phyloP scores from a whole-genome alignment of 345 rosid species.

The Gossypium arboreum region DNA sequence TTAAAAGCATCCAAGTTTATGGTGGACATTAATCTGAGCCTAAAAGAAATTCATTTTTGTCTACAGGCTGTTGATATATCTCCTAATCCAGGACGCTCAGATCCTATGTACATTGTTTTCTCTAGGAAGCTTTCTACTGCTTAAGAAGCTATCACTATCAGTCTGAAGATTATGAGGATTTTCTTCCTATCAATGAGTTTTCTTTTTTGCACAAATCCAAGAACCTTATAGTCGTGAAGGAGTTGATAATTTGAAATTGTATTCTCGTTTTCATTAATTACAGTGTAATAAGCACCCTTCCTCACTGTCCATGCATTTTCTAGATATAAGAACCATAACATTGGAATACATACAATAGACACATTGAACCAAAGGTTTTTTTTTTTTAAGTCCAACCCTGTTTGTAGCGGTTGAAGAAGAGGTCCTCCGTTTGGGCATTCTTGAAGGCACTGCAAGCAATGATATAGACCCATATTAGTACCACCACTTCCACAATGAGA shows the following conservation, averaged over 20 bases:
- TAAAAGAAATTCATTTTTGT: neutral
- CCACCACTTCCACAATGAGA: conserved; percentile 62
- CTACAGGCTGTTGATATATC: conserved; percentile 87
- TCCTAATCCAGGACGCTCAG: conserved; percentile 81
- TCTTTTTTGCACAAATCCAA: neutral
- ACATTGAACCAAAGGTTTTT: neutral
- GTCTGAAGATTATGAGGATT: conserved; percentile 13
- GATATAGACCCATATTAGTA: conserved; percentile 76
- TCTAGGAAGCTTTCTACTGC: conserved; percentile 58
- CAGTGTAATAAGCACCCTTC: neutral
- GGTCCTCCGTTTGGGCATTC: conserved; percentile 78
- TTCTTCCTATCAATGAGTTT: neutral
- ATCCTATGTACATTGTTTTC: conserved; percentile 79
- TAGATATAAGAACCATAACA: conserved; percentile 8
- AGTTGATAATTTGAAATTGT: conserved; percentile 23
- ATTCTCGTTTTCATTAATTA: neutral
- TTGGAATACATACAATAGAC: conserved; percentile 17
- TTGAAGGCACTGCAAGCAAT: conserved; percentile 84
- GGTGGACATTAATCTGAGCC: neutral
- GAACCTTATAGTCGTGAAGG: neutral
- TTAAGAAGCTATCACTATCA: conserved; percentile 20
- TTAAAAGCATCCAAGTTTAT: neutral
- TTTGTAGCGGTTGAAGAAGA: conserved; percentile 70
- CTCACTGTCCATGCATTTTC: conserved; percentile 14
- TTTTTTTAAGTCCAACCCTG: conserved; percentile 45